Percentiles rank a stretch among this genome's conserved stretches.
Conservation (phyloP, 768 basidiomycete species). For the Leccinum aurantiacum region DNA sequence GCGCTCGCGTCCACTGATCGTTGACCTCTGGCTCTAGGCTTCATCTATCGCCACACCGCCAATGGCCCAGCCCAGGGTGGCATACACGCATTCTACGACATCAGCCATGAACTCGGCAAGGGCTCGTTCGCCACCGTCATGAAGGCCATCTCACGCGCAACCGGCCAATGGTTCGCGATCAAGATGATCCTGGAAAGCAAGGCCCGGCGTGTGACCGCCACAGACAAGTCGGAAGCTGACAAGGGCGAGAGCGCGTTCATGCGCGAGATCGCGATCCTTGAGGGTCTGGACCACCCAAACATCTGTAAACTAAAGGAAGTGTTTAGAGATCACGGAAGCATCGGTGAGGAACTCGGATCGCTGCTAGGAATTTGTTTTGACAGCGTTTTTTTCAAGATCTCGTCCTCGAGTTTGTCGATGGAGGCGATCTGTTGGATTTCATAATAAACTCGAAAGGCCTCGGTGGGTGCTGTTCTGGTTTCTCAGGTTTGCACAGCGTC, state of each 20-base stretch:
- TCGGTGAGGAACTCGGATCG: conserved; percentile 44
- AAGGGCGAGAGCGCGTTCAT: conserved; percentile 45
- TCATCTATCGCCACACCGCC: conserved; percentile 68
- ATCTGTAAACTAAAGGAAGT: conserved; percentile 80
- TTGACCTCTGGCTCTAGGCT: conserved; percentile 43
- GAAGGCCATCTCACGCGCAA: conserved; percentile 70
- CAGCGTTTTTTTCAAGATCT: conserved; percentile 52
- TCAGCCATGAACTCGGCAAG: conserved; percentile 73
- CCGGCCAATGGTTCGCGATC: conserved; percentile 78
- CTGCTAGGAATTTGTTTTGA: conserved; percentile 21
- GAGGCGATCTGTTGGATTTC: conserved; percentile 85
- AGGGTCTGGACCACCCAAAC: conserved; percentile 74
- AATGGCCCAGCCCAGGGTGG: conserved; percentile 48
- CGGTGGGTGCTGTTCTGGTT: conserved; percentile 41
- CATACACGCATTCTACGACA: conserved; percentile 64
- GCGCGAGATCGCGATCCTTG: conserved; percentile 79
- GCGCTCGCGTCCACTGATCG: background rate
- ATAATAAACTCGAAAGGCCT: conserved; percentile 64
- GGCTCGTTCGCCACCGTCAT: conserved; percentile 92
- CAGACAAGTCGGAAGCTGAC: conserved; percentile 29
- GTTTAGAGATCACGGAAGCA: conserved; percentile 63
- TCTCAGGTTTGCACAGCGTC: background rate
- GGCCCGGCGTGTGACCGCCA: conserved; percentile 40
- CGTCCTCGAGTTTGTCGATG: conserved; percentile 81
- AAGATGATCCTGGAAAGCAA: conserved; percentile 74